Evolutionary conservation across 2,329 filamentous ascomycete species (phyloP), one percentile per base, ranked within the genome.

Genomic region (Ophiocordyceps camponoti-leonardi): DNA sequence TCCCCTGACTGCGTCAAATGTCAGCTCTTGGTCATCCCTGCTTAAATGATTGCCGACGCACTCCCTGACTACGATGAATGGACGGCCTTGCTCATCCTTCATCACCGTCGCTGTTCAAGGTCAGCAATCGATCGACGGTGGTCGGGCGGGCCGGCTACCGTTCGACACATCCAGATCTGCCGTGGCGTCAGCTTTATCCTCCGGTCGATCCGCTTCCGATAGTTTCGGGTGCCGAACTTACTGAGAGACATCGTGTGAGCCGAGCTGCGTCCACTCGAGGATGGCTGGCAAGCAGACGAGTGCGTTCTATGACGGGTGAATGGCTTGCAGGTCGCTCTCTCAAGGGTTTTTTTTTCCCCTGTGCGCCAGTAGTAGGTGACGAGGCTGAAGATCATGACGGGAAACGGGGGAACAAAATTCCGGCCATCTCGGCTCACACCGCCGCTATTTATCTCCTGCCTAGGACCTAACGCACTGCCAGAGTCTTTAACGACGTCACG

Each of bases 11-110:
- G 56, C 39, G 46, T 45, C 43, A 41, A 41, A 47, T 50, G 51
- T 56, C 49, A 59, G 53, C 47, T 40, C 12, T 43, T 28, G 26
- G 26, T 28, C 22, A 30, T 14, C 8, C 22, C 28, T 35, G 41
- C 18, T 26, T 6, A 20, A n/a, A 19, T 45, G 42, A 33, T 44
- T 22, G n/a, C 12, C 10, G 11, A 76, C 84, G 56, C 75, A 94
- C 86, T 98, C 92, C 81, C 92, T 77, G 56, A 98, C 92, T 52
- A 98, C 82, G 62, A 98, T 98, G 67, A 98, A 98, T 37, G 92
- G 92, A 61, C 92, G 79, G 50, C 92, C 92, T 65, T 92, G 81
- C 69, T 98, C 92, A 74, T 98, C 92, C 72, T 94, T 94, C 73
- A 95, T 79, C 65, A 98, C 68, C 62, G 73, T 62, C 60, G 78